These are phyloP conservation scores for Apiospora arundinis DNA, from an alignment of 2,329 filamentous ascomycete species.

Conservation along the genomic window DNA sequence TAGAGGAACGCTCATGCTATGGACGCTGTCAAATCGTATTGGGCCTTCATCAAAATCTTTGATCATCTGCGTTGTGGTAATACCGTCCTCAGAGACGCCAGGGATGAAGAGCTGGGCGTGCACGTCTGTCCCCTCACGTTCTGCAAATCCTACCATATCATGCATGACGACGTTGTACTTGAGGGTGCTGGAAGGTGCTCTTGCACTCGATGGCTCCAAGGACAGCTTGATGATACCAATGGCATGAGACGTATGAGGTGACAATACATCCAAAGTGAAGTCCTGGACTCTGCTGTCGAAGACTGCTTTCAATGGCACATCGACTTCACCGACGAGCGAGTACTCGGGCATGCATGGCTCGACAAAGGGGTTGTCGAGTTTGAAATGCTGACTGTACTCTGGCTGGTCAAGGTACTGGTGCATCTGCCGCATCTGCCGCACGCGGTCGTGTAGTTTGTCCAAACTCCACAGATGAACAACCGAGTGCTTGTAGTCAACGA, in stretches of 20 bases:
- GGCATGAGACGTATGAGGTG: conserved; percentile 88
- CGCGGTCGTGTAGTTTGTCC: conserved; percentile 85
- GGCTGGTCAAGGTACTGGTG: conserved; percentile 96
- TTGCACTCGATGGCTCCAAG: conserved; percentile 89
- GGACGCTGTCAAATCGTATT: conserved; percentile 94
- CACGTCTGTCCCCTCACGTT: conserved; percentile 93
- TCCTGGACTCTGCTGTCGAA: conserved; percentile 96
- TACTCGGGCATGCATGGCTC: conserved; percentile 92
- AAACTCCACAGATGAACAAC: conserved; percentile 94
- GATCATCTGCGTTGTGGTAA: conserved; percentile 95
- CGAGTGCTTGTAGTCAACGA: conserved; percentile 86
- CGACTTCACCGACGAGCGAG: conserved; percentile 89
- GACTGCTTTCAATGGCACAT: conserved; percentile 89
- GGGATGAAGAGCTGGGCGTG: conserved; percentile 97
- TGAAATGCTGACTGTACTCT: conserved; percentile 92
- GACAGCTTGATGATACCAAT: conserved; percentile 91
- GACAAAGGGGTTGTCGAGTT: conserved; percentile 89
- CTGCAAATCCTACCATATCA: conserved; percentile 91
- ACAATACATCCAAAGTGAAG: conserved; percentile 87
- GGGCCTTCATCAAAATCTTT: conserved; percentile 91
- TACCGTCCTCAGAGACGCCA: conserved; percentile 86
- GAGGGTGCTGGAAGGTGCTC: conserved; percentile 87
- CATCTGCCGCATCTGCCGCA: conserved; percentile 94
- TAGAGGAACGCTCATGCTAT: conserved; percentile 94
- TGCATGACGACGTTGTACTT: conserved; percentile 99